Conservation (phyloP, 805 yeast species). For the Candida incommunis region DNA sequence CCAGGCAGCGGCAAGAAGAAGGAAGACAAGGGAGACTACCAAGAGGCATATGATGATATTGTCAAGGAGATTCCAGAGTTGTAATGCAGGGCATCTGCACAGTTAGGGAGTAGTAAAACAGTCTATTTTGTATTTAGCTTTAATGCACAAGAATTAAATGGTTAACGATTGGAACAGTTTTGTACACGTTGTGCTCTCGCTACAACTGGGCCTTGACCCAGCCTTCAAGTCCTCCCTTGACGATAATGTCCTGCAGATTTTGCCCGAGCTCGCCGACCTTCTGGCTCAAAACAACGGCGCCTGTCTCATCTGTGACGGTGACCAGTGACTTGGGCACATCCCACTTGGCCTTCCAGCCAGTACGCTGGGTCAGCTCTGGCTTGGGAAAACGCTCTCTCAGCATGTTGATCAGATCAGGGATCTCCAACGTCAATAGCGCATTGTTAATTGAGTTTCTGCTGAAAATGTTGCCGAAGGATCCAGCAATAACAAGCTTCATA, state of each 20-base stretch:
- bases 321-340: constrained; percentile 80
- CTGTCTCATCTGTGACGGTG: constrained; percentile 48
- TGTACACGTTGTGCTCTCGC: too few relatives aligned
- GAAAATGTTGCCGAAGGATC: constrained; percentile 95
- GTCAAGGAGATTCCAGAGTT: constrained; percentile 61
- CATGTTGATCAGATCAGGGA: constrained; percentile 70
- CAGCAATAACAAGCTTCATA: constrained; percentile 84
- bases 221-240: constrained; percentile 94
- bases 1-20: constrained; percentile 87
- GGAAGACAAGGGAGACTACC: constrained; percentile 68
- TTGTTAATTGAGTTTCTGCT: constrained; percentile 93
- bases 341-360: constrained; percentile 89
- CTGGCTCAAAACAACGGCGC: constrained; percentile 49
- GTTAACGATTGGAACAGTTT: too few relatives aligned
- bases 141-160: too few relatives aligned
- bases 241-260: constrained; percentile 90
- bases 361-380: constrained; percentile 75
- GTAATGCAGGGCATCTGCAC: neutral
- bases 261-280: constrained; percentile 94
- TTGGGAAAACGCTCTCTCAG: constrained; percentile 54
- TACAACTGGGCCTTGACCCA: constrained; percentile 62
- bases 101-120: too few relatives aligned
- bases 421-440: constrained; percentile 84
- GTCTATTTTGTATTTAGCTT: too few relatives aligned
- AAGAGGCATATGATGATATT: constrained; percentile 83